Percentiles rank a stretch among this genome's conserved stretches.
These are phyloP conservation scores for Paraphaeosphaeria minitans DNA, from an alignment of 2,329 filamentous ascomycete species.

Conservation along the genomic window DNA sequence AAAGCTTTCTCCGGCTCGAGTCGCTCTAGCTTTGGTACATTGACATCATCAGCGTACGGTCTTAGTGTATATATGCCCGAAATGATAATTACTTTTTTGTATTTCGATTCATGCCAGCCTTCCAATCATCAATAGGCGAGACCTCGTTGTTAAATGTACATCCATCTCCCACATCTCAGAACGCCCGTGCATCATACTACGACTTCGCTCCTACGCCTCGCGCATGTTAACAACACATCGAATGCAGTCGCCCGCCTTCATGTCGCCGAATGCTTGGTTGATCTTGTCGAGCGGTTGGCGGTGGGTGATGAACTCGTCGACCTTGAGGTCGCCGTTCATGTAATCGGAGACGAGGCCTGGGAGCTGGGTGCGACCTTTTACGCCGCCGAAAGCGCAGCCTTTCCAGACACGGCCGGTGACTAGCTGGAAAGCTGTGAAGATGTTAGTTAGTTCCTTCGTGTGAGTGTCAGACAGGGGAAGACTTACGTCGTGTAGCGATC, in stretches of 20 bases:
- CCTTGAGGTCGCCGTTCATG: slow-evolving; percentile 86
- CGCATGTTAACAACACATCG: slow-evolving; percentile 82
- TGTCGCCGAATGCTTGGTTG: slow-evolving; percentile 87
- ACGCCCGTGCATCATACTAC: not conserved
- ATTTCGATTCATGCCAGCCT: not conserved
- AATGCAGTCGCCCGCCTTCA: slow-evolving; percentile 97
- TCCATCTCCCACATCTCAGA: not conserved
- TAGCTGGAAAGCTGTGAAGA: slow-evolving; percentile 82
- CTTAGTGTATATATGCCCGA: no score
- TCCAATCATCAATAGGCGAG: not conserved
- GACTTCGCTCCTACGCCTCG: slow-evolving; percentile 16
- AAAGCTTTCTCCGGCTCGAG: not conserved
- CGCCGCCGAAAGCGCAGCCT: slow-evolving; percentile 95
- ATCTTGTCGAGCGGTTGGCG: slow-evolving; percentile 81
- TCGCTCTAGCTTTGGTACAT: not conserved
- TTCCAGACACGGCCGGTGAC: slow-evolving; percentile 98
- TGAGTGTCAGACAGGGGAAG: not conserved
- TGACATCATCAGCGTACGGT: not conserved
- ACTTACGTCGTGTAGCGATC: slow-evolving; percentile 89
- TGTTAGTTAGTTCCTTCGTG: slow-evolving; percentile 12
- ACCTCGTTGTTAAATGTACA: not conserved
- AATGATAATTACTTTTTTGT: not conserved
- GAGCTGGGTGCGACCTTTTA: slow-evolving; percentile 95
- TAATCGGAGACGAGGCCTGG: slow-evolving; percentile 88
- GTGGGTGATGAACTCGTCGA: slow-evolving; percentile 99